Evolutionary conservation across 148 eudicot species (phyloP), one percentile per base, ranked within the genome.

Genomic region (Pharnaceum exiguum): DNA sequence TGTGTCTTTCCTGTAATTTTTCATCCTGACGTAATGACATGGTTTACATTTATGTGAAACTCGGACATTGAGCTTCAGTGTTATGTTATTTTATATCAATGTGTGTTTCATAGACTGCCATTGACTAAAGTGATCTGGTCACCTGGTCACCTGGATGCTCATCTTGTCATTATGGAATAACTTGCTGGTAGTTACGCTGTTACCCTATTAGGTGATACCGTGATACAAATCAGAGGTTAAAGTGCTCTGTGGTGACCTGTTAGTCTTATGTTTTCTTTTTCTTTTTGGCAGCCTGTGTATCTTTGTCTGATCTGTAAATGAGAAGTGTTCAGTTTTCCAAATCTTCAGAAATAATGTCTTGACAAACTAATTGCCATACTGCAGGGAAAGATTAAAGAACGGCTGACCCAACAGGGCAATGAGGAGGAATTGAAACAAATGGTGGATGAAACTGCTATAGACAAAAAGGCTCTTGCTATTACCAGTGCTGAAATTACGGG

Each of bases 391-490:
- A 81, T 79, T 75, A 28, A 26, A 5, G 24, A 25, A 31, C 40
- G 63, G 18, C 54, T 79, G 24, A 55, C 53, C 33, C 60, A 55
- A 55, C 37, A 49, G 18, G 73, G 67, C 44, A 77, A 76, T 46
- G 51, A 67, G 48, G 55, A 71, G 53, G 82, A 69, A 16, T 33
- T 78, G 58, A 63, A 71, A 12, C 52, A 25, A 24, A 70, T 76
- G 31, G n/a, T 82, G 16, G 62, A 71, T 35, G 77, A 51, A 22
- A 39, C 66, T 58, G 32, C 63, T 55, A 65, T 77, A 48, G 78
- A 82, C 74, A 70, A 62, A 67, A 75, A 71, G 45, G 96, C 95
- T 48, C 65, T 86, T 64, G 79, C 69, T 39, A 77, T 68, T 55
- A 63, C 68, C 52, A 66, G 38, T 32, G 30, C 59, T n/a, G 65